Evolutionary conservation across 2,329 filamentous ascomycete genomes (phyloP).

Genomic region (Clarireedia sp.): DNA sequence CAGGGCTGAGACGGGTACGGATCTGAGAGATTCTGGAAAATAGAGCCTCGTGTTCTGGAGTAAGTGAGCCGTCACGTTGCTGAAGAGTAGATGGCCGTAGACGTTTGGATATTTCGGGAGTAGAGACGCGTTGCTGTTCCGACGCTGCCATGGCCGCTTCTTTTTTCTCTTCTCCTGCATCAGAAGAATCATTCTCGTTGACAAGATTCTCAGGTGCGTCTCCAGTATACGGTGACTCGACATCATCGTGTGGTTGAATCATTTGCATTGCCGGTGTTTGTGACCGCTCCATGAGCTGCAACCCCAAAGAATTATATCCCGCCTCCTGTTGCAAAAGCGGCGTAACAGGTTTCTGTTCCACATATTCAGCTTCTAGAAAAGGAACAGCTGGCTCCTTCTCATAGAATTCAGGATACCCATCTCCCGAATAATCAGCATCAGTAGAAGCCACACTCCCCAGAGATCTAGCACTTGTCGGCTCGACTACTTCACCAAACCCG

Average conservation of each 20-base stretch:
- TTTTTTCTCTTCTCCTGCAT: neutral
- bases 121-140: neutral
- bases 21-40: conserved; percentile 7
- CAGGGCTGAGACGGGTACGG: neutral
- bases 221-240: conserved; percentile 11
- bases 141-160: neutral
- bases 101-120: neutral
- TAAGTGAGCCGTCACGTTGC: neutral
- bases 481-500: neutral
- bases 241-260: neutral
- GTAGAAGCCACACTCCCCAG: too few relatives aligned
- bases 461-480: neutral
- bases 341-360: neutral
- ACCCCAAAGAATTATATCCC: too few relatives aligned
- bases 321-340: too few relatives aligned
- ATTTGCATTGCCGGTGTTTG: neutral
- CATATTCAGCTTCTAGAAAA: neutral
- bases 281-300: neutral
- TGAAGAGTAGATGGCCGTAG: neutral
- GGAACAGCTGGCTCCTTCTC: too few relatives aligned
- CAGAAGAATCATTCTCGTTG: neutral
- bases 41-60: conserved; percentile 7
- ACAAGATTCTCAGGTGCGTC: conserved; percentile 11
- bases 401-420: too few relatives aligned
- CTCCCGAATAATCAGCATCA: too few relatives aligned